Percentiles rank a stretch among this genome's conserved stretches.
phyloP scores from a whole-genome alignment of 129 eudicot species.

The Silybum marianum region DNA sequence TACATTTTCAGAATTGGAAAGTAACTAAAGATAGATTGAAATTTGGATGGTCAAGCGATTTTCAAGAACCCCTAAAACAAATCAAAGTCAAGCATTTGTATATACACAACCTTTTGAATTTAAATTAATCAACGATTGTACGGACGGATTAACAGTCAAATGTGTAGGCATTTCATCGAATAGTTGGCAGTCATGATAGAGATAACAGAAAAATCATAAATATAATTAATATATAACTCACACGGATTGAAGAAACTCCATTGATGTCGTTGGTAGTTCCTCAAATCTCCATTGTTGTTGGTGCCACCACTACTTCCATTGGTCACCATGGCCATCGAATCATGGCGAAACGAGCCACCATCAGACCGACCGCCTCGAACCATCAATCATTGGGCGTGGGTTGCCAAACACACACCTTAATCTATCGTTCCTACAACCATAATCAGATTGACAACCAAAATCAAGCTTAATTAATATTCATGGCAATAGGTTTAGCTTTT shows the following conservation, averaged over 20 bases:
- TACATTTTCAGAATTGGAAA: background rate
- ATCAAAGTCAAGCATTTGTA: background rate
- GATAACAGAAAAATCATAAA: background rate
- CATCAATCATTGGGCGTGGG: background rate
- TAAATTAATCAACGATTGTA: background rate
- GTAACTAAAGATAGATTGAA: constrained; percentile 31
- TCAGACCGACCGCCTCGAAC: background rate
- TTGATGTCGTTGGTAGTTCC: background rate
- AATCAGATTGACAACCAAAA: background rate
- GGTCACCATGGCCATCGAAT: background rate
- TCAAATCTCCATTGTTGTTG: background rate
- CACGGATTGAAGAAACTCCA: background rate
- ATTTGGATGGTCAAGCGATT: constrained; percentile 27
- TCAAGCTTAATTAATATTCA: background rate
- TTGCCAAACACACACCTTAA: background rate
- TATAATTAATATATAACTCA: background rate
- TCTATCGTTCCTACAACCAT: background rate
- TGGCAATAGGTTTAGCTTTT: background rate
- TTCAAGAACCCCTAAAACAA: constrained; percentile 16
- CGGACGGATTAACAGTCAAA: background rate
- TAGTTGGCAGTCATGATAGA: background rate
- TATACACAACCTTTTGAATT: background rate
- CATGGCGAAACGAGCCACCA: background rate
- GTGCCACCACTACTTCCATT: background rate
- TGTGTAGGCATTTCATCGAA: background rate